phyloP scores from a whole-genome alignment of 2,329 filamentous ascomycete species.

The Colletotrichum sp. region DNA sequence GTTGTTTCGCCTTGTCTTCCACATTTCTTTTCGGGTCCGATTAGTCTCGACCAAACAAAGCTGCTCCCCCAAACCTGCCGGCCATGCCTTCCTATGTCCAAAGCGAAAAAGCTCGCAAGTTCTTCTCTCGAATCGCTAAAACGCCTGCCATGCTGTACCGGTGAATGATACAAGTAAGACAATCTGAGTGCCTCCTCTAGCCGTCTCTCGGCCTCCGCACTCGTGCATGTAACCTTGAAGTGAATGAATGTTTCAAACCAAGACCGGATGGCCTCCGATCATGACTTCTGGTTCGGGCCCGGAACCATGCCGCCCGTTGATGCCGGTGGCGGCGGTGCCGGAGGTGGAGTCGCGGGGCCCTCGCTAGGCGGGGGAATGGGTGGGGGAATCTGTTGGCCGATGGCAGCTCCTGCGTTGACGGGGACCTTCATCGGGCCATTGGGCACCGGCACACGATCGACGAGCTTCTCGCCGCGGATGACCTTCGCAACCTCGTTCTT shows the following conservation, averaged over 20 bases:
- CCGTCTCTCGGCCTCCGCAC: slow-evolving; percentile 1
- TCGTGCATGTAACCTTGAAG: neutral
- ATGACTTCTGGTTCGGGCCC: slow-evolving; percentile 4
- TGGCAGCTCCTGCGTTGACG: neutral
- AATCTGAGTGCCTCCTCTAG: neutral
- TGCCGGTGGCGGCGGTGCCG: slow-evolving; percentile 18
- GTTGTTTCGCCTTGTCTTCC: neutral
- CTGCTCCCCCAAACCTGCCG: neutral
- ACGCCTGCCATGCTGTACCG: slow-evolving; percentile 21
- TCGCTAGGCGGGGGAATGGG: slow-evolving; percentile 11
- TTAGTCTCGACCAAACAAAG: neutral
- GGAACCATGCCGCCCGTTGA: neutral
- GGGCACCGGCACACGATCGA: slow-evolving; percentile 72
- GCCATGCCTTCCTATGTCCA: neutral
- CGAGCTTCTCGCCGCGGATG: slow-evolving; percentile 82
- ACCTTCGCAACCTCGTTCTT: slow-evolving; percentile 91
- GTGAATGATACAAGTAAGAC: slow-evolving; percentile 15
- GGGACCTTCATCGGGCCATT: slow-evolving; percentile 45
- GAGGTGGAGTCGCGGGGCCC: slow-evolving; percentile 1
- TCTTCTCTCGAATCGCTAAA: slow-evolving; percentile 11
- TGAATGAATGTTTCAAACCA: neutral
- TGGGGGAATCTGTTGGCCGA: slow-evolving; percentile 6
- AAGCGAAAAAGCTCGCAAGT: neutral
- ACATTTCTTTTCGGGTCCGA: neutral
- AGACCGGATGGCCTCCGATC: neutral